These are phyloP conservation scores for Vickermania spadyakhi DNA, from an alignment of 208 protist genomes.

Conservation along the genomic window DNA sequence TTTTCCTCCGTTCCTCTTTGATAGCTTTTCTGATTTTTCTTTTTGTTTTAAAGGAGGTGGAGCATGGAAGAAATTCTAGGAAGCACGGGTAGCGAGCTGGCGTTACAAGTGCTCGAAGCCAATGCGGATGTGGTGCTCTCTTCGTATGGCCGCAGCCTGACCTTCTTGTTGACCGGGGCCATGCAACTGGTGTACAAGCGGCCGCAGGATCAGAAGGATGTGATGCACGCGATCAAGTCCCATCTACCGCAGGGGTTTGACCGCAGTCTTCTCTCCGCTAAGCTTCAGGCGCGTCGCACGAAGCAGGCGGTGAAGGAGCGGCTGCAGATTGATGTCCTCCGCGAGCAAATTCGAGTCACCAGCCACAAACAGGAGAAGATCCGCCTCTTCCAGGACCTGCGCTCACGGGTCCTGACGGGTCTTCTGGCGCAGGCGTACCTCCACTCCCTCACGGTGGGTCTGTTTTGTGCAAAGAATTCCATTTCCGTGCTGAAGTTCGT, in stretches of 20 bases:
- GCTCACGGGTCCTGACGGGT: conserved; percentile 7
- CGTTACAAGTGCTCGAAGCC: too few species aligned
- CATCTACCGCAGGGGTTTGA: conserved; percentile 70
- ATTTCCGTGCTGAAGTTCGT: conserved; percentile 58
- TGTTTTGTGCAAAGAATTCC: conserved; percentile 60
- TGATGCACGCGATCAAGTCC: conserved; percentile 47
- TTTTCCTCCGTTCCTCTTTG: too few species aligned
- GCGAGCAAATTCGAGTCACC: conserved; percentile 30
- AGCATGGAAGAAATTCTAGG: too few species aligned
- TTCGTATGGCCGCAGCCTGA: conserved; percentile 17
- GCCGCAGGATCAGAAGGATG: conserved; percentile 24
- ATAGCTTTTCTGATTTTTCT: too few species aligned
- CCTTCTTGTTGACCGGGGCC: not conserved
- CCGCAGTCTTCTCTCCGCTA: conserved; percentile 52
- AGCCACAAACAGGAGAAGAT: conserved; percentile 38
- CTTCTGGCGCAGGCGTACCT: conserved; percentile 52
- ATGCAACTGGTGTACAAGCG: conserved; percentile 4
- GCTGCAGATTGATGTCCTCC: conserved; percentile 35
- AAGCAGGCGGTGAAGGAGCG: conserved; percentile 23
- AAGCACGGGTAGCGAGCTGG: too few species aligned
- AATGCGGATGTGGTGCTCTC: too few species aligned
- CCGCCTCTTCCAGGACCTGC: conserved; percentile 20
- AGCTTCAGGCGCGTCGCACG: conserved; percentile 37
- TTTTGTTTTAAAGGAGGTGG: too few species aligned
- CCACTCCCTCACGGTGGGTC: conserved; percentile 51